Percentiles rank a stretch among this genome's conserved stretches.
phyloP scores from a whole-genome alignment of 768 basidiomycete species.

The Boletus subcaerulescens region DNA sequence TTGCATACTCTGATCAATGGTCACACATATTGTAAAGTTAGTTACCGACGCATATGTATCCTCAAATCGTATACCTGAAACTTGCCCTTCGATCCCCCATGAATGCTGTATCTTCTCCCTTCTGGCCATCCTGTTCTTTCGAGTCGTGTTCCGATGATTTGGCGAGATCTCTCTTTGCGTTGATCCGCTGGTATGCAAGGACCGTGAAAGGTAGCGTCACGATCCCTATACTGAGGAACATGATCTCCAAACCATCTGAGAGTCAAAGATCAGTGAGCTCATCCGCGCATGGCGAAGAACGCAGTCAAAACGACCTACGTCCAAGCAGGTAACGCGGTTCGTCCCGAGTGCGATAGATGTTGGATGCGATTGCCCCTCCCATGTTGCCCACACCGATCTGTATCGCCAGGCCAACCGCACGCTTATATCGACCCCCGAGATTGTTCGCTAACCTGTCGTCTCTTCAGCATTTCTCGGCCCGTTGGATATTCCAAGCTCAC shows the following conservation, averaged over 20 bases:
- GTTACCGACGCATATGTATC: too few species aligned
- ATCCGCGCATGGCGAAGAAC: neutral
- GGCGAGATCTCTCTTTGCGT: neutral
- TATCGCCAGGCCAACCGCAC: neutral
- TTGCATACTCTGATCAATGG: too few species aligned
- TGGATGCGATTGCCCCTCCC: neutral
- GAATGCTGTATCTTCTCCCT: neutral
- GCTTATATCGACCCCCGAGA: neutral
- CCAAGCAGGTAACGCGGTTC: neutral
- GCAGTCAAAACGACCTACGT: neutral
- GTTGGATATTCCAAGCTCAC: neutral
- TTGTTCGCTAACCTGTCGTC: neutral
- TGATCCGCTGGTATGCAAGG: neutral
- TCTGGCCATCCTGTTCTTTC: neutral
- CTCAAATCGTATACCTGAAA: slow-evolving; percentile 3
- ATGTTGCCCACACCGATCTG: slow-evolving; percentile 1
- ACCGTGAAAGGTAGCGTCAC: neutral
- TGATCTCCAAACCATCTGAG: neutral
- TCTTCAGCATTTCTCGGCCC: neutral
- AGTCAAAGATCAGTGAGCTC: neutral
- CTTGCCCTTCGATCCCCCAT: neutral
- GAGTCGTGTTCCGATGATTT: neutral
- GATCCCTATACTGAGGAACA: slow-evolving; percentile 1
- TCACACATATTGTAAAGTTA: too few species aligned
- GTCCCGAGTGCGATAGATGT: neutral